Base-by-base conservation (phyloP, 23 red algal genomes). In the Agarophyton chilense region DNA sequence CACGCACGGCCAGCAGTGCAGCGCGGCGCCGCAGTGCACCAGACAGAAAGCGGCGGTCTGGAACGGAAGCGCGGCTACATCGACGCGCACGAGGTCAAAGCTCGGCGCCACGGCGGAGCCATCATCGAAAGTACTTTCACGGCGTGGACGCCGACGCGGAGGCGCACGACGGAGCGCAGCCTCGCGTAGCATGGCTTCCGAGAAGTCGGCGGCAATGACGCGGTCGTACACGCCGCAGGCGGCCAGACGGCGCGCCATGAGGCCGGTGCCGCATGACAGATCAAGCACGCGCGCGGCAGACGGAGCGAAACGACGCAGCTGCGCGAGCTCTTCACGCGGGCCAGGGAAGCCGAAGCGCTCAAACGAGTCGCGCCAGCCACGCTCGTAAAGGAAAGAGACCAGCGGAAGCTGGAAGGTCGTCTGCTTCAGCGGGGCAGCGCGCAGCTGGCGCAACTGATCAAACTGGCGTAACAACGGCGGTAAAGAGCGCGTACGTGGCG, bases 361-460 rank as follows among this genome's bases (percentile, higher is more conserved):
- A 56, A 99, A 99, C 12, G 52, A 62, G 36, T 70, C 64, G 76
- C 97, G 87, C 97, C 97, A 99, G 49, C 97, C 97, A 12, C 97
- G 90, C 61, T 99, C 97, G 82, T 99, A 99, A 19, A 93, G 51
- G 52, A 50, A 95, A 7, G 97, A 88, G 11, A 95, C 90, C 14
- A 83, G 21, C 1, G 91, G 91, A 1, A 78, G 87, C 49, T 82
- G 93, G 67, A 99, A 99, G 25, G 96, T 55, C 26, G 87, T 71
- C 67, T 95, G 84, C 7, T 52, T 19, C 25, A 68, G 91, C 60
- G 75, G 45, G 0, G 40, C 24, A 4, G 21, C 41, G 40, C 41
- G 40, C 21, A 74, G 68, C 43, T 3, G 4, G 18, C 41, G 19
- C 68, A 74, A n/a, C n/a, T n/a, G n/a, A n/a, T n/a, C n/a, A n/a